Conservation (phyloP, 345 rosid species). For the Ceriops decandra region DNA sequence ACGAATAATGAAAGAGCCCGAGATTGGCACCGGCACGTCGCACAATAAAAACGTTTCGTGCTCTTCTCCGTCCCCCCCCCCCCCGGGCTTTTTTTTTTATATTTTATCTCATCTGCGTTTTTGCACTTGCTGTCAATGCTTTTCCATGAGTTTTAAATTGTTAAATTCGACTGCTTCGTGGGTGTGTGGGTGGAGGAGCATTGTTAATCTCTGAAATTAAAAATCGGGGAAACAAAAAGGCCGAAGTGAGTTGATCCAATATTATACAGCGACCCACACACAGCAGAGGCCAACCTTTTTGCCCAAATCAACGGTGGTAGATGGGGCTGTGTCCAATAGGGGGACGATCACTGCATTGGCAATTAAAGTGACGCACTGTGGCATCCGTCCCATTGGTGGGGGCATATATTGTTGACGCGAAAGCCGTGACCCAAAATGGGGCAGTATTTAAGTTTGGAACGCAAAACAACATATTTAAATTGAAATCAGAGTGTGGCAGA, state of each 20-base stretch:
- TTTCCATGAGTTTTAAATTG: no score
- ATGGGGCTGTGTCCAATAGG: constrained; percentile 31
- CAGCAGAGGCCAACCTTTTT: constrained; percentile 5
- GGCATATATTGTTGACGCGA: constrained; percentile 1
- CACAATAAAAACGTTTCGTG: no score
- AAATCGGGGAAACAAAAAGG: no score
- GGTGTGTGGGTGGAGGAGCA: no score
- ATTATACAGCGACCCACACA: not conserved
- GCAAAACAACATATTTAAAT: constrained; percentile 27
- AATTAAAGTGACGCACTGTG: not conserved
- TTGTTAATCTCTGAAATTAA: no score
- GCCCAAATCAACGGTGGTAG: constrained; percentile 28
- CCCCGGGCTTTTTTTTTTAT: no score
- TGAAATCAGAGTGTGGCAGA: constrained; percentile 38
- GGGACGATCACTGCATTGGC: constrained; percentile 20
- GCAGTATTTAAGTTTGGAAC: constrained; percentile 24
- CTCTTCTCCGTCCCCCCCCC: no score
- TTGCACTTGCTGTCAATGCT: no score
- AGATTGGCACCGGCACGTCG: no score
- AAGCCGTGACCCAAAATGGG: constrained; percentile 33
- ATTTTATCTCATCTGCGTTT: no score
- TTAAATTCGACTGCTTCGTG: no score
- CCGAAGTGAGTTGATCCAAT: not conserved
- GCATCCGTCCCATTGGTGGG: not conserved
- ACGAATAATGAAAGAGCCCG: no score